phyloP scores from a whole-genome alignment of 768 basidiomycete species.

The Fistulinella prunicolor region DNA sequence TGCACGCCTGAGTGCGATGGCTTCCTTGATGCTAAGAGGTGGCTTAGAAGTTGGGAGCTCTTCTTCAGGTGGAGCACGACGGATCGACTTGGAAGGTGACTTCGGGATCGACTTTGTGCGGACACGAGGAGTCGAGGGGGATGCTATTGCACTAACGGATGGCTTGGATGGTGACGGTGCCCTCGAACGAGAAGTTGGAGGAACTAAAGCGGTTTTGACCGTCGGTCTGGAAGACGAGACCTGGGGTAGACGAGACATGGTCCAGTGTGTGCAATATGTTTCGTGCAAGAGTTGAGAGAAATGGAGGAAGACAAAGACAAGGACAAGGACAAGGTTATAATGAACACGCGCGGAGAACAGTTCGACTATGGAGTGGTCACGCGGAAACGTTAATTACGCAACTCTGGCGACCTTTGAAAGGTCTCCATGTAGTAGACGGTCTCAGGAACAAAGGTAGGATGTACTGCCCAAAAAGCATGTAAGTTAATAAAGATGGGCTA shows the following conservation, averaged over 20 bases:
- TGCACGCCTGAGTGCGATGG: conserved; percentile 74
- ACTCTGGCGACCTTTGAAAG: too few species aligned
- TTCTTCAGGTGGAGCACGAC: conserved; percentile 22
- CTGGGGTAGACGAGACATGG: conserved; percentile 44
- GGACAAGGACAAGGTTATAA: too few species aligned
- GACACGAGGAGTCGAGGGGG: conserved; percentile 29
- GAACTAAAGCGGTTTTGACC: conserved; percentile 25
- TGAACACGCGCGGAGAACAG: too few species aligned
- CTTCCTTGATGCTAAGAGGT: conserved; percentile 62
- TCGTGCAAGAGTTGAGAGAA: too few species aligned
- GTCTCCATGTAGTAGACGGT: too few species aligned
- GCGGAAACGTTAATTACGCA: conserved; percentile 17
- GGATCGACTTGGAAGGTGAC: conserved; percentile 30
- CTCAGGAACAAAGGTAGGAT: too few species aligned
- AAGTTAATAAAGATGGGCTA: background rate
- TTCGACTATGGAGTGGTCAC: conserved; percentile 10
- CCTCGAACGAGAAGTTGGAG: conserved; percentile 31
- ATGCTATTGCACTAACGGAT: conserved; percentile 22
- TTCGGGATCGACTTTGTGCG: conserved; percentile 39
- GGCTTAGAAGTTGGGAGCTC: conserved; percentile 30
- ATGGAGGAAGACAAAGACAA: background rate
- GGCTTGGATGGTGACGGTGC: conserved; percentile 31
- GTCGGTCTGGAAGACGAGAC: conserved; percentile 33
- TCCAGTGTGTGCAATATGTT: too few species aligned
- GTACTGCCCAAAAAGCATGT: too few species aligned